phyloP scores from a whole-genome alignment of 148 eudicot species.

The Camellia japonica region DNA sequence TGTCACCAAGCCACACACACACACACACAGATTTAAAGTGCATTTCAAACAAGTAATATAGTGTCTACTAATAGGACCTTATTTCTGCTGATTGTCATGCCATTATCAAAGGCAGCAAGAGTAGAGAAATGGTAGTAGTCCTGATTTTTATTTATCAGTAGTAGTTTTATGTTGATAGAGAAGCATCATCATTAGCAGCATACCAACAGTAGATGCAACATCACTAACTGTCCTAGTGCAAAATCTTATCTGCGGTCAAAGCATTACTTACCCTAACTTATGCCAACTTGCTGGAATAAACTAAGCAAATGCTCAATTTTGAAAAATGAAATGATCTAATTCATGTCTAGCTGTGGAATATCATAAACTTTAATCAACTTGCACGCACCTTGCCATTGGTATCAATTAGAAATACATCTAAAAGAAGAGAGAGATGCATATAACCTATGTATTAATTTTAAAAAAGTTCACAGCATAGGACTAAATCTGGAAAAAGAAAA shows the following conservation, averaged over 20 bases:
- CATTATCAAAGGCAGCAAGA: neutral
- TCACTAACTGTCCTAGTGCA: neutral
- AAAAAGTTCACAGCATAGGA: neutral
- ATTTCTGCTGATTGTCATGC: neutral
- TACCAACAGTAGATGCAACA: neutral
- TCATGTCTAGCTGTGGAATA: no score
- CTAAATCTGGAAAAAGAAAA: neutral
- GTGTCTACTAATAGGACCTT: neutral
- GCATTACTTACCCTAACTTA: neutral
- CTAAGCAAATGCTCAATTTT: neutral
- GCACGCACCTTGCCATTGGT: neutral
- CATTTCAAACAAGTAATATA: neutral
- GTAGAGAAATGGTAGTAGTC: neutral
- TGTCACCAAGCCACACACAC: constrained; percentile 1
- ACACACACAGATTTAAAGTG: neutral
- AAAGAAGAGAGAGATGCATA: neutral
- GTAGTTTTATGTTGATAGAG: neutral
- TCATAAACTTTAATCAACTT: neutral
- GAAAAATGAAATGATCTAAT: no score
- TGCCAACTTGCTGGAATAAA: neutral
- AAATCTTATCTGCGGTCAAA: neutral
- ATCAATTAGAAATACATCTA: neutral
- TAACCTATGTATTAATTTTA: neutral
- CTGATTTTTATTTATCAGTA: neutral
- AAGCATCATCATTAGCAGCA: constrained; percentile 1